Base-by-base conservation (phyloP, 768 basidiomycete species). In the Boletus sp. region DNA sequence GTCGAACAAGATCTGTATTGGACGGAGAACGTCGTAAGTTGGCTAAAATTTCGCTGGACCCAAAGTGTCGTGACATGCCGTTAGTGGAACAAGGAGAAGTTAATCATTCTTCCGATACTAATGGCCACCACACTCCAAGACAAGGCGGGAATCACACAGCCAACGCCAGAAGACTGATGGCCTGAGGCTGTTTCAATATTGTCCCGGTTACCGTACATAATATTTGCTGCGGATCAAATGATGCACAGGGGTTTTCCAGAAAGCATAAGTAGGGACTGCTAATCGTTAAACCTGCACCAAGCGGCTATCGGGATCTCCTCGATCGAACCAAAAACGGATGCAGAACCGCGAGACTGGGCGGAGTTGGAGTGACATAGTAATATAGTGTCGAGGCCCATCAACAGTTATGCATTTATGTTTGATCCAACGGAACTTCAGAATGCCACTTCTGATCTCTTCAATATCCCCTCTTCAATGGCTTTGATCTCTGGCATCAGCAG, bases 81-180 rank as follows among this genome's bases (percentile, higher is more conserved):
- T 52, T 36, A 86, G 84, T 86, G 85, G 84, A 82, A 86, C 58
- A 71, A 75, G 49, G 80, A 82, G 61, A 83, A 76, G 60, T 48
- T 85, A 15, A 71, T 77, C 3, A 81, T 86, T 45, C 56, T 73
- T 24, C 83, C 83, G 1, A 76, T 79, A 44, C 40, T 74, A 5
- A 70, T 75, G 60, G 80, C 75, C 28, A 76, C 75, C 7, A 60
- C 70, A 3, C 63, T 72, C 42, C 70, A 55, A 50, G 70, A 70
- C 41, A 68, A 41, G 54, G 61, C 60, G 4, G 61, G 57, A 5
- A 53, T 58, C 36, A 66, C 64, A 45, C 67, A 64, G 56, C 65
- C 67, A 18, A 70, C 58, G 2, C 32, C 65, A 48, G 53, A 65
- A 45, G 57, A 63, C 41, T 61, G 58, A 71, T 56, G 33, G 24